Evolutionary conservation across 257 asterid genomes (phyloP), one percentile per base, ranked within the genome.

Genomic region (Solanum clarkiae): DNA sequence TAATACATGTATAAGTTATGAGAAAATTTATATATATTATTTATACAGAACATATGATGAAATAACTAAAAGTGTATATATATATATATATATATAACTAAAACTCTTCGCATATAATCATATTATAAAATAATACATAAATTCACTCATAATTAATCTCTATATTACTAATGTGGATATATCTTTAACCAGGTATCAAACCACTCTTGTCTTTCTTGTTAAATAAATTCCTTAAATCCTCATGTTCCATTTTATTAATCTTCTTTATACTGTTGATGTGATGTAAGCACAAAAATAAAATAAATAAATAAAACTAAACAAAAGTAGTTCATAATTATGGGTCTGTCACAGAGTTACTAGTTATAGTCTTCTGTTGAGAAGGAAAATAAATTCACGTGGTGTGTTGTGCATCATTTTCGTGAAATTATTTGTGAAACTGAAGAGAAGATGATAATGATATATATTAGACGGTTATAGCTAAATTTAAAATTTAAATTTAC

Each of bases 381-480:
- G 3, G 44, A 77, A 77, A 77, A 77, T 16, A 24, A 16, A 26
- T 77, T 51, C 82, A 77, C 49, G 26, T 77, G 82, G 85, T 70
- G 59, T 82, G 85, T 82, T 82, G 55, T 82, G n/a, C 79, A 66
- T 82, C 85, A 45, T 82, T 82, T 60, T 82, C 85, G 84, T 81
- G 60, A 82, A 22, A 66, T 77, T 24, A 82, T 81, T 20, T 22
- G 47, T 49, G 80, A 4, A 45, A 14, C 13, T 12, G 51, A 36
- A 2, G 54, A 77, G 8, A 77, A 15, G 5, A 42, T 51, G 45
- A 51, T 20, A 16, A 36, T 40, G 47, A 36, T 40, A 69, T 17
- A 36, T 40, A 69, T 17, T 40, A 9, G n/a, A 69, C 15, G 15
- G 77, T 69, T 69, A 69, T 49, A 16, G 77, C 6, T 0, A 16